Base-by-base conservation (phyloP, 768 basidiomycete species). In the Podaxis sp. region DNA sequence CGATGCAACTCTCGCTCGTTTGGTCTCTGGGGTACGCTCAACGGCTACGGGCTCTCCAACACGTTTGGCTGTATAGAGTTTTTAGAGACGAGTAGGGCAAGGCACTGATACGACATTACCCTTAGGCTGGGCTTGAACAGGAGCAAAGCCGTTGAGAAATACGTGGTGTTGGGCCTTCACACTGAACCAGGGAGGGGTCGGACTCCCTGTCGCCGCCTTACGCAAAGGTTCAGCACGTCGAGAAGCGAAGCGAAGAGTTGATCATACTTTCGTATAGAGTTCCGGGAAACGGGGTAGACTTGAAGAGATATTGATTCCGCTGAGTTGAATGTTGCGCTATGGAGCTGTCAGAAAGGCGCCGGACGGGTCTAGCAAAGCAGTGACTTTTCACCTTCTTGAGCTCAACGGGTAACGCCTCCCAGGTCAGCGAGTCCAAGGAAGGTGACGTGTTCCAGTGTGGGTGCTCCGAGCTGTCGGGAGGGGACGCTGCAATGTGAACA, bases 241-340 rank as follows among this genome's bases (percentile, higher is more conserved):
- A 41, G 60, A 41, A 63, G 56, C 36, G 37, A 37, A 61, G n/a
- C 22, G 17, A 53, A 46, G 40, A 40, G 49, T 5, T 40, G 40
- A 25, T 12, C 38, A 15, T 11, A 60, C 40, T 38, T 61, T 33
- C 22, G 63, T 51, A 61, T 85, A 79, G 19, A 90, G 72, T 37
- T 87, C 81, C 36, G 79, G 63, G 55, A 87, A 82, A 24, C 76
- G 78, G 3, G 79, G 75, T 52, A 86, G 72, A 27, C 78, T 77
- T 5, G 72, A 68, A 24, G 72, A 72, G 0, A 85, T 70, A 50
- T 75, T 75, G 11, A 91, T 82, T 11, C 80, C 73, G 65, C 78
- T 88, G 55, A 83, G 76, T 61, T 81, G 73, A 53, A 90, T 88
- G 54, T 83, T 82, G 66, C 88, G 78, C 89, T 91, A 5, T 57